Conservation (phyloP, 192 early-diverging fungal species). For the Backusella australiensis region DNA sequence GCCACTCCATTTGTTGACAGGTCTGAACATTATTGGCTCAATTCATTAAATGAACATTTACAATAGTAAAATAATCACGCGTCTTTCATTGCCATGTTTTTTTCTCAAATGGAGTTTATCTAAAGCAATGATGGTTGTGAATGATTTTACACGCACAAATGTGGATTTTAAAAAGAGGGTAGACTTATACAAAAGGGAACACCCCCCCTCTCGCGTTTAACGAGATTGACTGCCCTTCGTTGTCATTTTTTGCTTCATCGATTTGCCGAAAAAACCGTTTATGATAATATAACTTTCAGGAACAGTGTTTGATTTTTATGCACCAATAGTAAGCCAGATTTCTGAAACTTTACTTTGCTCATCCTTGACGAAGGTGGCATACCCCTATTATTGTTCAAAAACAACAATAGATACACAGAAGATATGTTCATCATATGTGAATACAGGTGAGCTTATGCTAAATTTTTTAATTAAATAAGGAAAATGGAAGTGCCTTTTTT, state of each 20-base stretch:
- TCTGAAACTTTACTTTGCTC: neutral
- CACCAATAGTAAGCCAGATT: neutral
- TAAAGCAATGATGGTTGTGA: too few species aligned
- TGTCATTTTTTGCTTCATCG: neutral
- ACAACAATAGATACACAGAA: neutral
- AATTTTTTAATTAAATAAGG: neutral
- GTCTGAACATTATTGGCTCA: neutral
- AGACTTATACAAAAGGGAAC: too few species aligned
- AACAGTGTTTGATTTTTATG: neutral
- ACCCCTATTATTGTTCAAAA: neutral
- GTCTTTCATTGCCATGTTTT: neutral
- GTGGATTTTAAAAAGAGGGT: neutral
- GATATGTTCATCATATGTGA: neutral
- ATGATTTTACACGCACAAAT: neutral
- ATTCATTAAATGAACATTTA: neutral
- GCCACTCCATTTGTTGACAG: neutral
- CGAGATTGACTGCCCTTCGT: neutral
- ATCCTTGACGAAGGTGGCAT: neutral
- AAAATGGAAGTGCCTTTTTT: neutral
- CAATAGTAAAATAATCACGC: neutral
- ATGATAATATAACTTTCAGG: neutral
- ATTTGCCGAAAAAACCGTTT: neutral
- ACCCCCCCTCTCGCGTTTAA: neutral
- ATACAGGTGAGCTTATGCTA: neutral
- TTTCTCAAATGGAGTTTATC: neutral